Evolutionary conservation across 2,329 filamentous ascomycete genomes (phyloP).

Genomic region (Myrmaecium sp.): DNA sequence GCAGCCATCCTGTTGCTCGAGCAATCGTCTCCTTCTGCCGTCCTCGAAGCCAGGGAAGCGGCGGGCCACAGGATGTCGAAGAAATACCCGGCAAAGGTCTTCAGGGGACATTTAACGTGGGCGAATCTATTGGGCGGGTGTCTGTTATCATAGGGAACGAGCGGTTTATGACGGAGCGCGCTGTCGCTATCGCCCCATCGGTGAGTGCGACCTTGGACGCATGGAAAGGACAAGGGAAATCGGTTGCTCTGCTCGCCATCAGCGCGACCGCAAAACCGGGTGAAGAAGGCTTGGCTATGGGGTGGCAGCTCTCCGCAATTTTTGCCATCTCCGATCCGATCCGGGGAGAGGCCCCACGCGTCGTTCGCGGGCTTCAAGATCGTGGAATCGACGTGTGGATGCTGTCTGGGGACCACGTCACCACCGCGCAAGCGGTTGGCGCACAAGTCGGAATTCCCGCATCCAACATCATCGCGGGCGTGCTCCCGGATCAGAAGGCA

Average conservation of each 20-base stretch:
- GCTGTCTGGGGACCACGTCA: slow-evolving; percentile 81
- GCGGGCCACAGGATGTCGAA: slow-evolving; percentile 27
- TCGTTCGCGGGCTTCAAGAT: slow-evolving; percentile 47
- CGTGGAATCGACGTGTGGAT: slow-evolving; percentile 68
- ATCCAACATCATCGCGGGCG: slow-evolving; percentile 67
- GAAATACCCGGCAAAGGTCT: slow-evolving; percentile 60
- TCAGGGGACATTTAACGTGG: slow-evolving; percentile 34
- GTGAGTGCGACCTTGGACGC: slow-evolving; percentile 11
- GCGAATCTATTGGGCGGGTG: slow-evolving; percentile 9
- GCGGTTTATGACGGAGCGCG: slow-evolving; percentile 37
- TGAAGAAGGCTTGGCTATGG: too few species aligned
- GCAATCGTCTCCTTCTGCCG: slow-evolving; percentile 50
- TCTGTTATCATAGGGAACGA: slow-evolving; percentile 58
- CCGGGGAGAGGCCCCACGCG: slow-evolving; percentile 49
- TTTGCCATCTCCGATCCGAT: slow-evolving; percentile 71
- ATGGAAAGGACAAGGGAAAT: slow-evolving; percentile 27
- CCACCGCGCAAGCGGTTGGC: slow-evolving; percentile 69
- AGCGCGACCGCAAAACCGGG: slow-evolving; percentile 1
- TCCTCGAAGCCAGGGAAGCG: slow-evolving; percentile 10
- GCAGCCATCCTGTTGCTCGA: slow-evolving; percentile 57
- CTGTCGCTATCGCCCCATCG: slow-evolving; percentile 12
- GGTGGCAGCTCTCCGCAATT: slow-evolving; percentile 39
- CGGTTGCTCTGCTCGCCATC: slow-evolving; percentile 23
- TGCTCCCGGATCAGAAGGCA: slow-evolving; percentile 70
- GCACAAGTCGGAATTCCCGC: slow-evolving; percentile 54